Evolutionary conservation across 1,284 basidiomycete species (phyloP).

Genomic region (Papiliotrema flavescens): DNA sequence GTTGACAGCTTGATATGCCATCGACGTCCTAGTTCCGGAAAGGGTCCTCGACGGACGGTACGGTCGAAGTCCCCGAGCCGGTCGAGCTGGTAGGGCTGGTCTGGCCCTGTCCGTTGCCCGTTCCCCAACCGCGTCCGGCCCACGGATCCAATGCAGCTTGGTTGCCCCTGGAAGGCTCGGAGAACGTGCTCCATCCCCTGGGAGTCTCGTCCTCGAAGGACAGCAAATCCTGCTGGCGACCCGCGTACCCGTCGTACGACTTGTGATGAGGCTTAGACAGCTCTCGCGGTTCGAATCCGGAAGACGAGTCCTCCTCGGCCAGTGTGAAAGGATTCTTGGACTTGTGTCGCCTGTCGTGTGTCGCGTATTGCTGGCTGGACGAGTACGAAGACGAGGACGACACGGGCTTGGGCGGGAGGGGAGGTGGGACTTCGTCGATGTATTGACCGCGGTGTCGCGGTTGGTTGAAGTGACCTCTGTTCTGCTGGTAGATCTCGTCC

Average conservation of each 20-base stretch:
- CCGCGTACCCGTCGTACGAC: background rate
- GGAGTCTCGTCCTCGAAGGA: background rate
- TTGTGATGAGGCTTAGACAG: background rate
- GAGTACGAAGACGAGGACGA: background rate
- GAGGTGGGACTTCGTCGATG: background rate
- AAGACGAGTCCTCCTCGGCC: background rate
- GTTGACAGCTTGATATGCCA: background rate
- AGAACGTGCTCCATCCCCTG: constrained; percentile 1
- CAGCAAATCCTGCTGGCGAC: background rate
- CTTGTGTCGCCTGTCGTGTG: background rate
- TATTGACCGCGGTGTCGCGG: background rate
- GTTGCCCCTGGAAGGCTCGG: background rate
- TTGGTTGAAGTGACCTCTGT: background rate
- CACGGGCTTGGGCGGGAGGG: background rate
- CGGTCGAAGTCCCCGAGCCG: background rate
- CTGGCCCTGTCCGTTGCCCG: constrained; percentile 2
- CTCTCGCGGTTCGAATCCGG: background rate
- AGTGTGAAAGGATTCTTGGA: constrained; percentile 4
- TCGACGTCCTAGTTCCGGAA: constrained; percentile 1
- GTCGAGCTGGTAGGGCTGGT: constrained; percentile 5
- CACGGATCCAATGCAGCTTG: background rate
- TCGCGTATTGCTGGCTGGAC: background rate
- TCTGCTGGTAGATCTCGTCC: background rate
- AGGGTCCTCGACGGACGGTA: background rate
- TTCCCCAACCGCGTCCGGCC: constrained; percentile 4